Conservation (phyloP, 805 yeast species). For the Saccharomycopsis malanga region DNA sequence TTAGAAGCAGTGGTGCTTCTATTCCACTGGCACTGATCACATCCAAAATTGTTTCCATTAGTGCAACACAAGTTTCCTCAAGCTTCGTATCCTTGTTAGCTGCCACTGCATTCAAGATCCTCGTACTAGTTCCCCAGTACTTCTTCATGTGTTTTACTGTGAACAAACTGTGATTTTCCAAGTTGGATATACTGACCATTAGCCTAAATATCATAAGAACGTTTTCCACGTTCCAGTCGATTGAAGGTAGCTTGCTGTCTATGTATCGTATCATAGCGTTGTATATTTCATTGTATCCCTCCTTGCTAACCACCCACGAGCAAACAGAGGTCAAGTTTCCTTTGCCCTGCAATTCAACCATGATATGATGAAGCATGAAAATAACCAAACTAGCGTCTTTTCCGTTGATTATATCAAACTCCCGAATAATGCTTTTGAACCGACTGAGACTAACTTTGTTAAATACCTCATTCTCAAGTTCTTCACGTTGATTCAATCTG, state of each 20-base stretch:
- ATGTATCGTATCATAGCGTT: conserved; percentile 8
- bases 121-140: conserved; percentile 5
- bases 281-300: conserved; percentile 15
- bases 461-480: conserved; percentile 2
- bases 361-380: not conserved
- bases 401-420: conserved; percentile 2
- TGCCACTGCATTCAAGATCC: not conserved
- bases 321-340: not conserved
- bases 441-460: not conserved
- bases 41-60: not conserved
- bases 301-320: conserved; percentile 2
- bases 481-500: not conserved
- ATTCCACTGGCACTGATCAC: not conserved
- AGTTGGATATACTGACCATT: not conserved
- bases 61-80: not conserved
- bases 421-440: conserved; percentile 4
- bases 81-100: not conserved
- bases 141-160: conserved; percentile 2
- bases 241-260: not conserved
- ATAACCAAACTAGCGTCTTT: conserved; percentile 13
- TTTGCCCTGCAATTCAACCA: not conserved
- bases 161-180: conserved; percentile 1
- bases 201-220: conserved; percentile 7
- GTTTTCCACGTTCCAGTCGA: not conserved
- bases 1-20: not conserved